Evolutionary conservation across 192 early-diverging fungal species (phyloP), one percentile per base, ranked within the genome.

Genomic region (Blastocladiella britannica): DNA sequence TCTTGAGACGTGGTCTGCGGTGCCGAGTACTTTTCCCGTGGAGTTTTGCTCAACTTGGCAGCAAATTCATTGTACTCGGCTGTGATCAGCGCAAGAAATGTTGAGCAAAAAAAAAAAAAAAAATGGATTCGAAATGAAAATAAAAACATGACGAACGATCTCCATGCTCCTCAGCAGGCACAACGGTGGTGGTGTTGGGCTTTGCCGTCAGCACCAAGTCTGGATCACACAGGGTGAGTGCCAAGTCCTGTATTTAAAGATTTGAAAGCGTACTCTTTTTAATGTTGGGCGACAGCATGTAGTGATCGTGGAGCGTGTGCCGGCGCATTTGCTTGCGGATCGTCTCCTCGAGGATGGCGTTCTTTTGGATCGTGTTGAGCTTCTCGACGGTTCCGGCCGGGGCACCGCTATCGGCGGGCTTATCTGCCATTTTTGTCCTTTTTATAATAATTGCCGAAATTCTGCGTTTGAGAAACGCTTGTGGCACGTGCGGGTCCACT

Each of bases 301-400:
- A 68, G 23, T 65, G 47, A 25, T 68, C 66, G 51, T 68, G 62
- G 47, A 68, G 51, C 53, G 37, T 55, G 47, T 65, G 59, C 26
- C 57, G 57, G 15, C 66, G 54, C 25, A 68, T 54, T 54, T 68
- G 63, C 58, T 68, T 68, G 51, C 58, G 60, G 59, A 68, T 68
- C 26, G 66, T 68, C 55, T 68, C 66, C 8, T 59, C 63, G 29
- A 60, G 65, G 53, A 67, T 67, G 37, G 15, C 15, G 9, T 47
- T 47, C 37, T 47, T 47, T 47, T 47, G 37, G 9, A 47, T 47
- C 37, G 37, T 47, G 37, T 47, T 47, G 37, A 47, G 37, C 37
- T 47, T 47, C n/a, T 47, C 37, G 37, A 20, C 37, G 15, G 37
- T 20, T 9, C 37, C 37, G 37, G 15, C 37, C 37, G 37, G 15